Conservation (phyloP, 257 asterid species). For the Linaria vulgaris region DNA sequence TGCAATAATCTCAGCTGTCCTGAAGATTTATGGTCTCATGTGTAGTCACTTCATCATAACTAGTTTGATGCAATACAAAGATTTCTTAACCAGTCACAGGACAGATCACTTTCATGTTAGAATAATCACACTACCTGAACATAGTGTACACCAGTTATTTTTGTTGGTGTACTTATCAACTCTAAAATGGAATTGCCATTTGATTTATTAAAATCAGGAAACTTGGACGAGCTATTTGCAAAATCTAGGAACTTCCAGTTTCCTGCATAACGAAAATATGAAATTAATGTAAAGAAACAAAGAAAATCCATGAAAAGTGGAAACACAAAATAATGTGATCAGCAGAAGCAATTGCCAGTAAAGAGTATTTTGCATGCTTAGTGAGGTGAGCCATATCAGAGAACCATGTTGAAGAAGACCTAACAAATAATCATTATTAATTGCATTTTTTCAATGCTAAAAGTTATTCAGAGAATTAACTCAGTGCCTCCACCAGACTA, state of each 20-base stretch:
- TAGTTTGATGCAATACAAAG: neutral
- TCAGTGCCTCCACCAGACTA: too few relatives aligned
- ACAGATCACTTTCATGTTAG: constrained; percentile 14
- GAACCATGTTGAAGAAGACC: neutral
- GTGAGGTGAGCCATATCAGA: constrained; percentile 20
- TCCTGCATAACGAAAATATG: constrained; percentile 47
- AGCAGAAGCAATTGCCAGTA: neutral
- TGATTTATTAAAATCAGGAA: constrained; percentile 77
- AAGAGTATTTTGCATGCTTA: constrained; percentile 8
- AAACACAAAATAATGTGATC: neutral
- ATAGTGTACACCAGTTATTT: constrained; percentile 95
- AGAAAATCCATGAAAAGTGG: constrained; percentile 11
- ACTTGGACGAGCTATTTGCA: constrained; percentile 66
- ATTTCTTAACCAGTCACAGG: constrained; percentile 8
- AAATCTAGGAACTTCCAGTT: constrained; percentile 81
- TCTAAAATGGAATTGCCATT: constrained; percentile 78
- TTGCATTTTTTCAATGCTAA: too few relatives aligned
- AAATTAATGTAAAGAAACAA: constrained; percentile 16
- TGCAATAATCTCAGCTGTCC: neutral
- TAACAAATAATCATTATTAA: constrained; percentile 4
- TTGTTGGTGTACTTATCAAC: constrained; percentile 82
- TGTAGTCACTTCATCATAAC: constrained; percentile 1
- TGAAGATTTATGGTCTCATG: neutral
- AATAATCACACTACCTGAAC: constrained; percentile 68
- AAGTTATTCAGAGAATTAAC: too few relatives aligned